Evolutionary conservation across 2,329 filamentous ascomycete genomes (phyloP), one percentile per base, ranked within the genome.

Genomic region (Exophiala sp.): DNA sequence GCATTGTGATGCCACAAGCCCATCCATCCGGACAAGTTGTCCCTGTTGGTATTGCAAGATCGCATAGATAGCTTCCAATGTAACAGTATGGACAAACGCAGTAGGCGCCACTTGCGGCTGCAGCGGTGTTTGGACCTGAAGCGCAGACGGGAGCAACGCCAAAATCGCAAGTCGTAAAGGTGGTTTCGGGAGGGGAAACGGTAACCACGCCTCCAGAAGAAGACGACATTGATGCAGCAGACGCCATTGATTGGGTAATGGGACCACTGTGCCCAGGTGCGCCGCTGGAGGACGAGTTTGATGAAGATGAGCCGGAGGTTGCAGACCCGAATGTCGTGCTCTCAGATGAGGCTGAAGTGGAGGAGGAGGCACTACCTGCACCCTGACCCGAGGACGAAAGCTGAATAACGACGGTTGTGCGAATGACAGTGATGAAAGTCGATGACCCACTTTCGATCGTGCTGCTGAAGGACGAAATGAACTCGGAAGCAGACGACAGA

Each of bases 371-470:
- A 32, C 20, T 29, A 38, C 39, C 35, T 16, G 32, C n/a, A 44
- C 20, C 18, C 21, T 44, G 39, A 16, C 29, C 39, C n/a, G 24
- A 34, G 9, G 46, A 44, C 2, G 45, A 43, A 7, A 45, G 20
- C 20, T 44, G 45, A n/a, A 46, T 43, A 11, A 42, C 44, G 32
- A 54, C 49, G 4, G 51, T 54, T 6, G 51, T 48, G 9, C 40
- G 32, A 4, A 54, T 24, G 24, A 54, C 51, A n/a, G 51, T 54
- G 7, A 49, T 21, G 39, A 54, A 54, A 14, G 51, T 54, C 8
- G 45, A 44, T 11, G 40, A 48, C 12, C 33, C 35, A n/a, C 36
- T 39, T 32, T 35, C 32, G 21, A 54, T 20, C 2, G 45, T 54
- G 33, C 39, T 54, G 14, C 39, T 45, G 40, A 54, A 48, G 32